Evolutionary conservation across 2,329 filamentous ascomycete genomes (phyloP).

Genomic region (Graphiopsis chlorocephala): DNA sequence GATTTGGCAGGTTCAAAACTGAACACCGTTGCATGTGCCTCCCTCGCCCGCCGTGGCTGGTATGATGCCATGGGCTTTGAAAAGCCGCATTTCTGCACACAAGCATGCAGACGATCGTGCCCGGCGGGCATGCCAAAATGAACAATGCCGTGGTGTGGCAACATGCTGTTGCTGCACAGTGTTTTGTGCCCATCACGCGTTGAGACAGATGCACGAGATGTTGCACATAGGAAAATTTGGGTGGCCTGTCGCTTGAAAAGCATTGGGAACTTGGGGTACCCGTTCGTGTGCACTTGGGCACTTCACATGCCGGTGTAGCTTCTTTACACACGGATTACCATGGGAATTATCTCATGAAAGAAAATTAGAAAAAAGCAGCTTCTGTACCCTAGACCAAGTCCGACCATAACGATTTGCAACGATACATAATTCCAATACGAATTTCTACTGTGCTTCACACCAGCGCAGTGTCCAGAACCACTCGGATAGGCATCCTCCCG

Average conservation of each 20-base stretch:
- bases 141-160: not conserved
- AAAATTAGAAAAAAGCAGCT: not conserved
- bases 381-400: no score
- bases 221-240: not conserved
- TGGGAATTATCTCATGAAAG: not conserved
- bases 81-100: not conserved
- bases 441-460: not conserved
- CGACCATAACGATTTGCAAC: not conserved
- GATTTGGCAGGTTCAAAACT: constrained; percentile 42
- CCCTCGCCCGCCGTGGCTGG: not conserved
- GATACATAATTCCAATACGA: not conserved
- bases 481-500: not conserved
- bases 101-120: not conserved
- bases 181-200: not conserved
- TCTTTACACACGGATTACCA: not conserved
- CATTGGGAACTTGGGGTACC: not conserved
- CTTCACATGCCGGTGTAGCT: not conserved
- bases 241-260: not conserved
- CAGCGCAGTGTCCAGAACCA: not conserved
- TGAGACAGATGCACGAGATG: not conserved
- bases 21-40: not conserved
- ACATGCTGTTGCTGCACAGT: not conserved
- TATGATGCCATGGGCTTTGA: not conserved
- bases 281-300: not conserved
- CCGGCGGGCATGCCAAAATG: not conserved